Base-by-base conservation (phyloP, 2,329 filamentous ascomycete genomes). In the Aspergillus sp. region DNA sequence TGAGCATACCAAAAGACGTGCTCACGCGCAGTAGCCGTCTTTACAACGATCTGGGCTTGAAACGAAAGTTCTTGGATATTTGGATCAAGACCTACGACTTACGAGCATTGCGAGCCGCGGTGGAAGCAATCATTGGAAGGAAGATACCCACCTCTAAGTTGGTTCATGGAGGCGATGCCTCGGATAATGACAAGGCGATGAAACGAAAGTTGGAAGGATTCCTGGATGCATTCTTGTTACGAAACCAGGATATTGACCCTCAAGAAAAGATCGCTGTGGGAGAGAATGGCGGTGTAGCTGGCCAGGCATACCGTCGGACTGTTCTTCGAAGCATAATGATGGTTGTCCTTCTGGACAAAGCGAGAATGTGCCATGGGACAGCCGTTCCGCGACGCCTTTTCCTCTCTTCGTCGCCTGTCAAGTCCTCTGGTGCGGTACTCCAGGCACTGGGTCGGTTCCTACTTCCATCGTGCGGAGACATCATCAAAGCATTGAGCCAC, bases 121-220 rank as follows among this genome's bases (percentile, higher is more conserved):
- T 81, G 17, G 86, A 89, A 67, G 83, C 84, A 2, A 78, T 89
- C 4, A 76, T 86, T 30, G 86, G 86, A n/a, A 81, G 85, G 54
- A 78, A 77, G 47, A 75, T 84, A 30, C 73, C 70, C 25, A 60
- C 64, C 21, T 51, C 58, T 7, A 64, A 53, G 50, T 58, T 55
- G 19, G 64, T 57, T 41, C 51, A 61, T 49, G 48, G 57, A 23
- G 61, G 36, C 21, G 38, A 17, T n/a, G 6, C 42, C 5, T 32
- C 19, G 1, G 56, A 49, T 7, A 62, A 62, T 23, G 63, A 68
- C 42, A 73, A 67, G 41, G 66, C 72, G 2, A 69, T 78, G 61
- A 76, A 75, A 61, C 77, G 78, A 64, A 75, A 76, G 6, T 67
- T 86, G 56, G 81, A 82, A 65, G 71, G 71, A 3, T 88, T 86